Evolutionary conservation across 176 grass and related monocot genomes (phyloP).

Genomic region (Stipa capillata): DNA sequence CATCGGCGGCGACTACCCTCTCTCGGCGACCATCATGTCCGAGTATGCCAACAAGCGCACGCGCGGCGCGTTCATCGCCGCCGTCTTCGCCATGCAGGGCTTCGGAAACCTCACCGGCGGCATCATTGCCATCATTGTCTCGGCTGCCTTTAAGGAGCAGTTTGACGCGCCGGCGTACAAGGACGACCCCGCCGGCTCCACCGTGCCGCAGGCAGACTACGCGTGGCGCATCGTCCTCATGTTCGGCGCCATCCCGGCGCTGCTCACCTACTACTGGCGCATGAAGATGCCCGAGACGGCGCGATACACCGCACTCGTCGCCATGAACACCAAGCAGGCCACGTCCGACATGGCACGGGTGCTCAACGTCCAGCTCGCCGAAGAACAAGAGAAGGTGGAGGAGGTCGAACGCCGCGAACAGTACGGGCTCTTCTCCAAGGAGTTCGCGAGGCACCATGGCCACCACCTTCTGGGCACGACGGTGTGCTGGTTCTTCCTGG

Average conservation of each 20-base stretch:
- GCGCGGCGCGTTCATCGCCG: too few relatives aligned
- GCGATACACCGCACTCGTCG: conserved; percentile 57
- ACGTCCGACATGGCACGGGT: conserved; percentile 43
- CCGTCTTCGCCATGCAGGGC: background rate
- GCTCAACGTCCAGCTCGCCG: background rate
- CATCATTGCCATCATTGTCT: background rate
- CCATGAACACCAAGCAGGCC: conserved; percentile 60
- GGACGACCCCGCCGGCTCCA: conserved; percentile 19
- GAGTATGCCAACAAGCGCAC: conserved; percentile 64
- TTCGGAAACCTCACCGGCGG: background rate
- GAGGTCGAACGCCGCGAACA: background rate
- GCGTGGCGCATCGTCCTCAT: conserved; percentile 53
- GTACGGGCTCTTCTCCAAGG: background rate
- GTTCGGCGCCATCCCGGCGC: conserved; percentile 44
- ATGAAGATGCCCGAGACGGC: conserved; percentile 77
- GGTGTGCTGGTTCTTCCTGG: background rate
- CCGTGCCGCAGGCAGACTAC: conserved; percentile 27
- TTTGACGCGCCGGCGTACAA: conserved; percentile 15
- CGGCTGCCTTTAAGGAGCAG: background rate
- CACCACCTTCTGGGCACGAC: background rate
- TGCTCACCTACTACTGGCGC: conserved; percentile 62
- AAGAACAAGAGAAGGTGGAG: background rate
- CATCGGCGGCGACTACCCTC: conserved; percentile 41
- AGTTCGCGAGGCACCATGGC: background rate
- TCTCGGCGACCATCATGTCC: conserved; percentile 44